Conservation (phyloP, 1,284 basidiomycete species). For the Anthracocystis setariae region DNA sequence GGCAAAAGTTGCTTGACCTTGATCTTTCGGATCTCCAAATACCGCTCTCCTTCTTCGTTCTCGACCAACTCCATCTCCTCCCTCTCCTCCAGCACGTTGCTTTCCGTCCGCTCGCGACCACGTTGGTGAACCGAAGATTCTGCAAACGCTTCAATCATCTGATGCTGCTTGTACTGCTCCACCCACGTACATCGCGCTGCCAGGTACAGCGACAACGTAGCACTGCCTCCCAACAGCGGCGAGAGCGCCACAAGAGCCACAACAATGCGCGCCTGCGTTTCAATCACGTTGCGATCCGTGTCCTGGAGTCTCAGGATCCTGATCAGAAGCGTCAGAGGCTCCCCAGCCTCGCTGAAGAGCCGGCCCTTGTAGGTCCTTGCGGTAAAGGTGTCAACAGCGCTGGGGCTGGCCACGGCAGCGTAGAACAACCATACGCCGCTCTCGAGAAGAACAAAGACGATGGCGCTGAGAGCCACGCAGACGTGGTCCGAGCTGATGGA, state of each 20-base stretch:
- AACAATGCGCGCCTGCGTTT: constrained; percentile 27
- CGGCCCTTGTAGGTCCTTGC: background rate
- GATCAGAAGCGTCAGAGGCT: background rate
- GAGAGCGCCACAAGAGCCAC: constrained; percentile 21
- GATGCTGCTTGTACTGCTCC: constrained; percentile 13
- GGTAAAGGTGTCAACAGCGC: constrained; percentile 2
- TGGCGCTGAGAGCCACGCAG: constrained; percentile 31
- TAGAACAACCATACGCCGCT: constrained; percentile 46
- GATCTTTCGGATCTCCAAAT: constrained; percentile 28
- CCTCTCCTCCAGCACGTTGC: constrained; percentile 70
- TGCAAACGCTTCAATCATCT: background rate
- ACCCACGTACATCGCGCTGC: constrained; percentile 35
- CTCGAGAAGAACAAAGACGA: constrained; percentile 35
- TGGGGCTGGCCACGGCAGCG: constrained; percentile 24
- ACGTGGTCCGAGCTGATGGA: constrained; percentile 52
- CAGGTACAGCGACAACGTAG: constrained; percentile 36
- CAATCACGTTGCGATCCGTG: constrained; percentile 27
- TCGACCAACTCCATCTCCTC: constrained; percentile 67
- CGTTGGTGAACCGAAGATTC: too few relatives aligned
- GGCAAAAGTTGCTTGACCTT: constrained; percentile 7
- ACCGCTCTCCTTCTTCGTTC: constrained; percentile 30
- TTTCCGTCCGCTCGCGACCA: constrained; percentile 1
- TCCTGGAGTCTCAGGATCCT: constrained; percentile 3
- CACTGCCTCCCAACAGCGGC: constrained; percentile 36
- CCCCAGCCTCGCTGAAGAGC: background rate